Percentiles rank a stretch among this genome's conserved stretches.
Conservation (phyloP, 345 rosid genomes). For the Rubroshorea leprosula region DNA sequence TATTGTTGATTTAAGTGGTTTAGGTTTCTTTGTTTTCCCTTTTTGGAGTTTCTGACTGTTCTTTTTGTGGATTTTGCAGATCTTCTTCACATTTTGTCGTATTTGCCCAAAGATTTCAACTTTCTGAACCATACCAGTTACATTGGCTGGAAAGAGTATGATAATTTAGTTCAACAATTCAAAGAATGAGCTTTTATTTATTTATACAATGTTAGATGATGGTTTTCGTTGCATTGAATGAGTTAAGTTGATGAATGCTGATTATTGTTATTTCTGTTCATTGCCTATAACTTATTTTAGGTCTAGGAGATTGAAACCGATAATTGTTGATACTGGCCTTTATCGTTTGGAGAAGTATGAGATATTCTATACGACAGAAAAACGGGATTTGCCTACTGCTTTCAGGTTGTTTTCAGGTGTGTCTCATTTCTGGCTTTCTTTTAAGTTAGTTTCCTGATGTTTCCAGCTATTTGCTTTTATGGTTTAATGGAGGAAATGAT, state of each 20-base stretch:
- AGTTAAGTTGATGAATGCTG: neutral
- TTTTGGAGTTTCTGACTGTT: neutral
- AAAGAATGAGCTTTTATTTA: neutral
- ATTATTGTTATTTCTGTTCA: neutral
- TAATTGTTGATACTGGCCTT: constrained; percentile 94
- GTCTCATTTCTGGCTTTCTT: too few species aligned
- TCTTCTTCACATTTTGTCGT: constrained; percentile 87
- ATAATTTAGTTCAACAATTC: neutral
- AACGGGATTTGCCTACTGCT: constrained; percentile 71
- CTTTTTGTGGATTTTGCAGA: constrained; percentile 45
- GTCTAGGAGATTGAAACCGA: constrained; percentile 73
- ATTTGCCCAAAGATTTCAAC: constrained; percentile 74
- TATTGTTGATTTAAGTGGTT: neutral
- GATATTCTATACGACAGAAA: constrained; percentile 79
- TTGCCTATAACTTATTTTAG: constrained; percentile 32
- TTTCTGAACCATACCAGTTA: constrained; percentile 78
- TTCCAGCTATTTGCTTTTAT: neutral
- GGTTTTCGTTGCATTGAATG: neutral
- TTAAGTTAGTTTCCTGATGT: neutral
- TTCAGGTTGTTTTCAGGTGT: constrained; percentile 76
- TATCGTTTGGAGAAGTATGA: constrained; percentile 62
- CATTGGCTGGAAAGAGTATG: constrained; percentile 98
- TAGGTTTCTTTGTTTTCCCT: constrained; percentile 1
- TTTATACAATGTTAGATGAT: neutral
- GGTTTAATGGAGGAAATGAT: neutral